phyloP scores from a whole-genome alignment of 2,329 filamentous ascomycete genomes.

The Colletotrichum sp. region DNA sequence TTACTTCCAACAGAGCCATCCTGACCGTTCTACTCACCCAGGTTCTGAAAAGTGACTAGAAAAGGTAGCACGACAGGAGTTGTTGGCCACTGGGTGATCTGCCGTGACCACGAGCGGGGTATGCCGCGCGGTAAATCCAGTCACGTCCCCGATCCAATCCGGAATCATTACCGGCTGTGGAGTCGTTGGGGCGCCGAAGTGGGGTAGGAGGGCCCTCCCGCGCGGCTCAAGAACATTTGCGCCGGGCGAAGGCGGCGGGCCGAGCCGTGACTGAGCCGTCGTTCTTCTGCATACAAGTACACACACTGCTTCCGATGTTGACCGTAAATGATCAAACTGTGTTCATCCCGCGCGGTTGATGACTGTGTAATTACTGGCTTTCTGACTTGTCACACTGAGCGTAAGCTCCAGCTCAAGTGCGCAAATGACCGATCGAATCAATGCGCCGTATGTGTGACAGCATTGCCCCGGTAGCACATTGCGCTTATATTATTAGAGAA shows the following conservation, averaged over 20 bases:
- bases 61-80: neutral
- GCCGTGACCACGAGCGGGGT: neutral
- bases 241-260: neutral
- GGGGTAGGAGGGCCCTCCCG: neutral
- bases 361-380: neutral
- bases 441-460: neutral
- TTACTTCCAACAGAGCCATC: neutral
- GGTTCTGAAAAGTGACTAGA: neutral
- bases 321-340: neutral
- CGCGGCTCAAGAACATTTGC: neutral
- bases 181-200: neutral
- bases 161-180: neutral
- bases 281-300: neutral
- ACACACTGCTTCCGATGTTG: neutral
- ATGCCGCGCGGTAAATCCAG: neutral
- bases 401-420: neutral
- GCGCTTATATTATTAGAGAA: neutral
- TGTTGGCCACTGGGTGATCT: neutral
- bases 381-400: neutral
- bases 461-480: neutral
- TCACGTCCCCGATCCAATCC: neutral
- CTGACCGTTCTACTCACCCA: neutral
- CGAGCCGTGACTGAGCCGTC: neutral
- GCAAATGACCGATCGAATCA: fast-evolving
- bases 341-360: neutral